Evolutionary conservation across 2,329 filamentous ascomycete genomes (phyloP).

Genomic region (Trichophyton equinum): DNA sequence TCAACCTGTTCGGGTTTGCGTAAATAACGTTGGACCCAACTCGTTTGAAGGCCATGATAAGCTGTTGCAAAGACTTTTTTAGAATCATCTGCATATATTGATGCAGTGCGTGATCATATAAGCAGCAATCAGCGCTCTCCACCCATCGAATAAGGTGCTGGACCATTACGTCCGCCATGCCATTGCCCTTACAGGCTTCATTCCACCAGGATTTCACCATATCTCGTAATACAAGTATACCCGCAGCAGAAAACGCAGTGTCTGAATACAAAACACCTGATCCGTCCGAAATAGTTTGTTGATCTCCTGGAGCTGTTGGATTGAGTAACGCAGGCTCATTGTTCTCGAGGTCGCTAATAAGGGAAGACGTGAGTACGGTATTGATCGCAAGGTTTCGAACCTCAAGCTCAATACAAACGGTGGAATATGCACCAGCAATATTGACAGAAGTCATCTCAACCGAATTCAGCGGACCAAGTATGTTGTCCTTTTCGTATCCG

Average conservation of each 20-base stretch:
- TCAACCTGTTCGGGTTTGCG: constrained; percentile 73
- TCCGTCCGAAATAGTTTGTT: constrained; percentile 49
- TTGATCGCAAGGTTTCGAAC: constrained; percentile 94
- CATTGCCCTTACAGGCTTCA: constrained; percentile 77
- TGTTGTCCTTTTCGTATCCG: constrained; percentile 86
- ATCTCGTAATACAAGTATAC: constrained; percentile 79
- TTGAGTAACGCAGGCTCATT: constrained; percentile 79
- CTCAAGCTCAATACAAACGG: constrained; percentile 90
- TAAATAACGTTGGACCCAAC: constrained; percentile 95
- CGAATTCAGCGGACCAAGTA: constrained; percentile 67
- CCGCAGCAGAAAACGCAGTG: constrained; percentile 83
- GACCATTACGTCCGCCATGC: constrained; percentile 95
- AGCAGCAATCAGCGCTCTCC: constrained; percentile 79
- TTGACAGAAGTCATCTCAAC: constrained; percentile 90
- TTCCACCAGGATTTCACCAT: constrained; percentile 99
- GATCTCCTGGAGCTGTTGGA: constrained; percentile 48
- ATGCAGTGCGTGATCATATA: constrained; percentile 87
- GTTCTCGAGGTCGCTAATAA: constrained; percentile 93
- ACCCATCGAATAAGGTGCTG: constrained; percentile 97
- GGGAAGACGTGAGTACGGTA: constrained; percentile 87
- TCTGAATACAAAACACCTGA: constrained; percentile 66
- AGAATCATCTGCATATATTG: constrained; percentile 99
- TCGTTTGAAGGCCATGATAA: constrained; percentile 91
- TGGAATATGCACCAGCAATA: constrained; percentile 83
- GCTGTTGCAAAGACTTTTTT: constrained; percentile 87